Conservation (phyloP, 345 rosid genomes). For the Kernera saxatilis region DNA sequence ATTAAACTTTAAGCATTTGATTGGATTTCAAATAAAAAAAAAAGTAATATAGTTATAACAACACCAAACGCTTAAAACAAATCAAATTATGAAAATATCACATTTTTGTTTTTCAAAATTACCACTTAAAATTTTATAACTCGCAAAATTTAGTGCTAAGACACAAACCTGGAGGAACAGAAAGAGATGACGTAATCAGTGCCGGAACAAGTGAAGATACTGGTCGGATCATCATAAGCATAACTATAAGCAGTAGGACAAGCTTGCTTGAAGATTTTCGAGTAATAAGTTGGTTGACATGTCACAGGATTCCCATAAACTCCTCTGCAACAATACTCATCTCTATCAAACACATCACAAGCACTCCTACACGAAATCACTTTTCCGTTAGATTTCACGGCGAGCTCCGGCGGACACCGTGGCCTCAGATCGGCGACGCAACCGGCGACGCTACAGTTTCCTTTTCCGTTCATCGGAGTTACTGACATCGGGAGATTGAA, state of each 20-base stretch:
- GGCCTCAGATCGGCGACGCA: conserved; percentile 56
- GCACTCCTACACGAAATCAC: conserved; percentile 73
- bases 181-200: conserved; percentile 71
- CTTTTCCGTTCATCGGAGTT: conserved; percentile 58
- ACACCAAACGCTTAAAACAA: too few relatives aligned
- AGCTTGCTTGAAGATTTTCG: conserved; percentile 68
- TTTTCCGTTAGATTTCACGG: conserved; percentile 54
- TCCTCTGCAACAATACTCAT: conserved; percentile 83
- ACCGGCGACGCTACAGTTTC: conserved; percentile 61
- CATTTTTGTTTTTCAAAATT: too few relatives aligned
- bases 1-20: too few relatives aligned
- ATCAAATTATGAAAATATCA: too few relatives aligned
- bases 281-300: conserved; percentile 72
- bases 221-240: conserved; percentile 83
- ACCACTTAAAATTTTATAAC: too few relatives aligned
- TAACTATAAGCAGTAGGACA: conserved; percentile 87
- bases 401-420: conserved; percentile 58
- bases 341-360: conserved; percentile 81
- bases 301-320: conserved; percentile 42
- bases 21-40: too few relatives aligned
- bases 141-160: too few relatives aligned
- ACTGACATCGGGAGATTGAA: conserved; percentile 65
- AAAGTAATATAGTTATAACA: too few relatives aligned
- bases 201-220: conserved; percentile 66
- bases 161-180: conserved; percentile 52